Evolutionary conservation across 139 green algal species (phyloP).

Genomic region (Closterium sp.): DNA sequence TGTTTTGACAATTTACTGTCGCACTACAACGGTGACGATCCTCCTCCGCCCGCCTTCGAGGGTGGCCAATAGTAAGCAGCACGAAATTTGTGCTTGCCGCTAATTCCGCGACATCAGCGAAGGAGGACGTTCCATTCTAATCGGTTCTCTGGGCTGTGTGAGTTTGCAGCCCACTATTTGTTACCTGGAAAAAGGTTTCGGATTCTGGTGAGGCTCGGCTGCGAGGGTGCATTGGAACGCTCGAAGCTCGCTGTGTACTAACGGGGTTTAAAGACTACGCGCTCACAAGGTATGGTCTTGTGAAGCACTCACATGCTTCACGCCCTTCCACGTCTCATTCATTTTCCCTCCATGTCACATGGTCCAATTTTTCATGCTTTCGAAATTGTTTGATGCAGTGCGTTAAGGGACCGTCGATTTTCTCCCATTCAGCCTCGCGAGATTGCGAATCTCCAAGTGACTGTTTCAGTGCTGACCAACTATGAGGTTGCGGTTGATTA

Average conservation of each 20-base stretch:
- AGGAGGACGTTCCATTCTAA: neutral
- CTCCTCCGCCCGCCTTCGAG: constrained; percentile 3
- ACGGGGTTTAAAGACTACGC: constrained; percentile 52
- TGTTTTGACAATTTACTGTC: constrained; percentile 14
- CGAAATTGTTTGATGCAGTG: neutral
- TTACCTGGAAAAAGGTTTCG: constrained; percentile 52
- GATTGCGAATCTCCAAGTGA: constrained; percentile 29
- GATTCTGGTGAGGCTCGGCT: constrained; percentile 31
- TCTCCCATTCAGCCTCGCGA: constrained; percentile 35
- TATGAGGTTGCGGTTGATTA: constrained; percentile 43
- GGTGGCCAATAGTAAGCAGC: constrained; percentile 17
- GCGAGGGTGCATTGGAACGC: constrained; percentile 54
- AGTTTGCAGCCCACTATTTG: constrained; percentile 46
- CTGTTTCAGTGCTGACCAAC: constrained; percentile 49
- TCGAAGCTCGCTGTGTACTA: constrained; percentile 52
- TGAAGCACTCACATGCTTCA: neutral
- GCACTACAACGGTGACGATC: constrained; percentile 8
- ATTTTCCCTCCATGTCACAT: neutral
- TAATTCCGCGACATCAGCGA: neutral
- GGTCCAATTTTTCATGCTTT: neutral
- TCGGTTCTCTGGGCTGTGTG: neutral
- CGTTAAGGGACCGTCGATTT: constrained; percentile 27
- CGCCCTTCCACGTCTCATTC: neutral
- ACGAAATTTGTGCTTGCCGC: neutral
- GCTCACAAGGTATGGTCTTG: constrained; percentile 35